phyloP scores from a whole-genome alignment of 192 early-diverging fungal genomes.

The Pecoramyces ruminantium region DNA sequence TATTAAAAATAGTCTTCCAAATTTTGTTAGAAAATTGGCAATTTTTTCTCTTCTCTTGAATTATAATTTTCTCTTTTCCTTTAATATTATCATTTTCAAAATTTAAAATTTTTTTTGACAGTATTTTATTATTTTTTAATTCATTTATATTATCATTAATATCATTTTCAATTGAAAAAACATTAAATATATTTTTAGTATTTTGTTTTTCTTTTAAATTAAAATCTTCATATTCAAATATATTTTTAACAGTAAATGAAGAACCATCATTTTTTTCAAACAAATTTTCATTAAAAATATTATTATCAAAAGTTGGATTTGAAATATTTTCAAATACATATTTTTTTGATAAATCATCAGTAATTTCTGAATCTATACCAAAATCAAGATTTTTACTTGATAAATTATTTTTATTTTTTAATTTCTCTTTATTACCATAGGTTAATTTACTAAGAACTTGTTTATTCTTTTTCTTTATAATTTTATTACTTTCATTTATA shows the following conservation, averaged over 20 bases:
- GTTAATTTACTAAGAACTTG: not conserved
- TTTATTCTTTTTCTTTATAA: not conserved
- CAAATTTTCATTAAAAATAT: not conserved
- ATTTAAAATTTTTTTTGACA: not conserved
- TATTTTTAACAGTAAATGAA: not conserved
- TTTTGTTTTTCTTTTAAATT: no score
- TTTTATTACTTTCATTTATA: not conserved
- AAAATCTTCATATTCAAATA: not conserved
- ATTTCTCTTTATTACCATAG: no score
- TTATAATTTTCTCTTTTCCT: not conserved
- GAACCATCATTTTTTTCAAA: not conserved
- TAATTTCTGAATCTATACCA: not conserved
- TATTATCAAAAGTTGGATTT: not conserved
- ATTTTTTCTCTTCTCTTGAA: not conserved
- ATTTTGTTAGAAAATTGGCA: not conserved
- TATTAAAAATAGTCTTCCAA: not conserved
- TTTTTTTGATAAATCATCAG: not conserved
- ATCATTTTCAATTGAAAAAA: no score
- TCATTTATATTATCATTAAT: not conserved
- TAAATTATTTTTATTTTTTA: not conserved
- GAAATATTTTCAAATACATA: not conserved
- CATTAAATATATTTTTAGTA: no score
- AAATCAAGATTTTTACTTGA: not conserved
- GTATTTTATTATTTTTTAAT: not conserved
- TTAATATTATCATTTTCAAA: not conserved